Conservation (phyloP, 805 yeast genomes). For the Saturnispora ahearnii region DNA sequence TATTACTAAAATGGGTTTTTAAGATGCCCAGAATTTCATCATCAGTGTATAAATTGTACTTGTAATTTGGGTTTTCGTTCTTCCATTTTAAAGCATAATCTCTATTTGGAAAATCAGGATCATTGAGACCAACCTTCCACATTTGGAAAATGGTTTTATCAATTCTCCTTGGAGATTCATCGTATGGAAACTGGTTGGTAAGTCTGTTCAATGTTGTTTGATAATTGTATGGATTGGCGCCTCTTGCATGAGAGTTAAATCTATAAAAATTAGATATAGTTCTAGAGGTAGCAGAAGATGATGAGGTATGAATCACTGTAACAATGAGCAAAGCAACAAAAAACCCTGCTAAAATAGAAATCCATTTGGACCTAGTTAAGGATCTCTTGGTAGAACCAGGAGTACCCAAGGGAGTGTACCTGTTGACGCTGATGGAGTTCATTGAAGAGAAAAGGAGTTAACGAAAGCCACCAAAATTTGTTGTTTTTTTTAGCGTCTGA, state of each 20-base stretch:
- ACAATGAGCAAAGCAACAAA: slow-evolving; percentile 22
- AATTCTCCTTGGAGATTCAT: slow-evolving; percentile 26
- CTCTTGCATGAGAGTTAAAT: slow-evolving; percentile 26
- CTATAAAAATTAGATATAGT: slow-evolving; percentile 25
- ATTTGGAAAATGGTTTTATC: slow-evolving; percentile 28
- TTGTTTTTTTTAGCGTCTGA: neutral
- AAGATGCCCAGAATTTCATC: slow-evolving; percentile 25
- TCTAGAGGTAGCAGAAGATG: slow-evolving; percentile 20
- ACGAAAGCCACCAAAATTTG: neutral
- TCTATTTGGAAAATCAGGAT: slow-evolving; percentile 29
- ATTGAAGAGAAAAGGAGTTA: neutral
- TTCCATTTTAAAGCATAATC: slow-evolving; percentile 27
- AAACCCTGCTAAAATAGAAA: slow-evolving; percentile 22
- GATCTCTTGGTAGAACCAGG: neutral
- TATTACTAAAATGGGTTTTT: slow-evolving; percentile 23
- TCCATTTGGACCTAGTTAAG: slow-evolving; percentile 16
- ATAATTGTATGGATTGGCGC: slow-evolving; percentile 28
- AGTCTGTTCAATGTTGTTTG: slow-evolving; percentile 26
- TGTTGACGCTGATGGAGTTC: slow-evolving; percentile 1
- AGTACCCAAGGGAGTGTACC: slow-evolving; percentile 5
- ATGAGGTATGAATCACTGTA: slow-evolving; percentile 16
- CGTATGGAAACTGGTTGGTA: slow-evolving; percentile 26
- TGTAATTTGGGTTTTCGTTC: slow-evolving; percentile 28
- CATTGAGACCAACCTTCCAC: slow-evolving; percentile 29
- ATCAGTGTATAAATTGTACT: slow-evolving; percentile 26